phyloP scores from a whole-genome alignment of 805 yeast species.

The Saccharomycopsis fibuligera region DNA sequence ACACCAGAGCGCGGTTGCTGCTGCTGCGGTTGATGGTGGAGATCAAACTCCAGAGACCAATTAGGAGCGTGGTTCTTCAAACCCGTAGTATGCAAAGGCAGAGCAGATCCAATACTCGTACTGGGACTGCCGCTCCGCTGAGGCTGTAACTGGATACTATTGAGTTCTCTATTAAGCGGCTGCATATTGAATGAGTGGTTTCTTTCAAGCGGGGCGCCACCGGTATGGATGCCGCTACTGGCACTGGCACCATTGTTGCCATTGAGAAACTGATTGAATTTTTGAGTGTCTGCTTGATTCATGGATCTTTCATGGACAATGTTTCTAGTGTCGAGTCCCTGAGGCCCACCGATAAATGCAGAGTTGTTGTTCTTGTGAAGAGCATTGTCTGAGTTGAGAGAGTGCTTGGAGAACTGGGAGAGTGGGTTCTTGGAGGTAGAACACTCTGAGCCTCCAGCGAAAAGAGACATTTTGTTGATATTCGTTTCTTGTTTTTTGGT shows the following conservation, averaged over 20 bases:
- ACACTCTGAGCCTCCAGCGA: slow-evolving; percentile 20
- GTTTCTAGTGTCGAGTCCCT: no score
- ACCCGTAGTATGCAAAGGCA: no score
- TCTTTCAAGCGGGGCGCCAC: no score
- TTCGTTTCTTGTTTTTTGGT: no score
- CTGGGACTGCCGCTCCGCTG: no score
- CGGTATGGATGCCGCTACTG: no score
- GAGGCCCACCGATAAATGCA: no score
- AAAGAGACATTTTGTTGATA: slow-evolving; percentile 7
- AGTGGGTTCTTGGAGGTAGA: slow-evolving; percentile 20
- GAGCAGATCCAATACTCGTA: no score
- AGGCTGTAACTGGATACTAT: not conserved
- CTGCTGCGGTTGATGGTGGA: not conserved
- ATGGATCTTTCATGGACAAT: slow-evolving; percentile 23
- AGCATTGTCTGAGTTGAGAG: slow-evolving; percentile 10
- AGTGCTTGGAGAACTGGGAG: slow-evolving; percentile 15
- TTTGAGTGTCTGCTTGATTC: slow-evolving; percentile 28
- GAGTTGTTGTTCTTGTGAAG: slow-evolving; percentile 23
- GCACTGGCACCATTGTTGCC: not conserved
- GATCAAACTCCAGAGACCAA: slow-evolving; percentile 22
- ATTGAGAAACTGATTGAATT: slow-evolving; percentile 28
- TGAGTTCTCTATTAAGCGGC: slow-evolving; percentile 8
- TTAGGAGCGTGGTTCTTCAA: no score
- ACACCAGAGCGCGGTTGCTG: not conserved
- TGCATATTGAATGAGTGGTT: slow-evolving; percentile 11